Evolutionary conservation across 2,329 filamentous ascomycete genomes (phyloP).

Genomic region (Harringtonia lauricola): DNA sequence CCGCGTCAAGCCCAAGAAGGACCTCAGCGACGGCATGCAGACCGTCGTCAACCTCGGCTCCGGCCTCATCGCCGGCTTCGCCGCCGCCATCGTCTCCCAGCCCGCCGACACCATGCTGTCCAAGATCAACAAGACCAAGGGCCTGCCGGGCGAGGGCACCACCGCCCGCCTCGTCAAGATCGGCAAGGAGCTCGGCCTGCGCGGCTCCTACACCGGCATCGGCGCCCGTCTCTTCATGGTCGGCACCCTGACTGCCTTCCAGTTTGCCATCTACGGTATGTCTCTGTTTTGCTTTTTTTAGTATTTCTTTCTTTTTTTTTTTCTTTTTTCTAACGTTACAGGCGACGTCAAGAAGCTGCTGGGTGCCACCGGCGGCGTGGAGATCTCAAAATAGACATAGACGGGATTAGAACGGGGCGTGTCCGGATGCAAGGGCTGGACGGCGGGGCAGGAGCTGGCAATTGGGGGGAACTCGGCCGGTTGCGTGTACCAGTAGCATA

Average conservation of each 20-base stretch:
- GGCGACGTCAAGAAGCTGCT: conserved; percentile 54
- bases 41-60: conserved; percentile 54
- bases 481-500: conserved; percentile 4
- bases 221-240: conserved; percentile 48
- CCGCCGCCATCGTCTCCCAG: conserved; percentile 70
- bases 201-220: conserved; percentile 63
- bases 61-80: conserved; percentile 52
- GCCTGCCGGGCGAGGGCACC: conserved; percentile 67
- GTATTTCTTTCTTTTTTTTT: neutral
- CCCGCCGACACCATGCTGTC: conserved; percentile 77
- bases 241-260: conserved; percentile 57
- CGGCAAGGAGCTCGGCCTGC: conserved; percentile 63
- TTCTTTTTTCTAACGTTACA: conserved; percentile 1
- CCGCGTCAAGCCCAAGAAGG: conserved; percentile 53
- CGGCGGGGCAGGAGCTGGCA: no score
- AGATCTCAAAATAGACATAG: conserved; percentile 42
- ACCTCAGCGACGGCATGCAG: conserved; percentile 51
- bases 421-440: no score
- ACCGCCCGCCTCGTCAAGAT: conserved; percentile 69
- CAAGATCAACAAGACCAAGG: conserved; percentile 87
- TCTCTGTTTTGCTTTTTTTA: neutral
- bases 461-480: no score
- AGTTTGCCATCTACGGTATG: conserved; percentile 71
- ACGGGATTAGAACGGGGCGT: no score
- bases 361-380: conserved; percentile 65